Evolutionary conservation across 2,329 filamentous ascomycete genomes (phyloP), one percentile per base, ranked within the genome.

Genomic region (Lachnellula hyalina): DNA sequence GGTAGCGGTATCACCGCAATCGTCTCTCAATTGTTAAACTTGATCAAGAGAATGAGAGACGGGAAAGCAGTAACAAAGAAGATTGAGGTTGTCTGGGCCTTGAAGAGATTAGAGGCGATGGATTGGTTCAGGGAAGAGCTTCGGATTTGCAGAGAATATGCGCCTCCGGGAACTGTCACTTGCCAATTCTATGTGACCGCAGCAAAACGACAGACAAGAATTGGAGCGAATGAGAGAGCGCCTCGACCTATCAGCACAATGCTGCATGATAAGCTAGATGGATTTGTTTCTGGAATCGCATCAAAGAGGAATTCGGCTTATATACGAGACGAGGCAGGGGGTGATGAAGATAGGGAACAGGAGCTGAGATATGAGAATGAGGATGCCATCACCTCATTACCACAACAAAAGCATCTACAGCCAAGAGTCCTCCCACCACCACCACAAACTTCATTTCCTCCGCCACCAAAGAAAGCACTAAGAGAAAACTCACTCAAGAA

Each of bases 51-150:
- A 56, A 96, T 97, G 87, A 85, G 91, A 56, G 92, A 96, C 67
- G 89, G 90, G 49, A 96, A 96, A 71, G 92, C 93, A 35, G 90
- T 96, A 45, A 96, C 92, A 2, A 90, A 88, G 69, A 89, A 87
- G 61, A 87, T 97, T 5, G 87, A 94, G 15, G 89, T 97, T 1
- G 83, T 97, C n/a, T 97, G 93, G 93, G 85, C 92, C 5, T 77
- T 96, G 62, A 96, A 94, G 72, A 84, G 89, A 53, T 84, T 94
- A 14, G 93, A 96, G 71, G 90, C 90, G 1, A 90, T 97, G 85
- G 90, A 96, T 69, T 97, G 93, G 93, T 97, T 96, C 78, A 89
- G 90, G 61, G 92, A 96, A 72, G 93, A 96, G 71, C 78, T 96
- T 55, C 83, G 91, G 47, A 96, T 96, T 65, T 96, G 93, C 73